phyloP scores from a whole-genome alignment of 176 grass and related monocot genomes.

The Tillandsia fasciculata region DNA sequence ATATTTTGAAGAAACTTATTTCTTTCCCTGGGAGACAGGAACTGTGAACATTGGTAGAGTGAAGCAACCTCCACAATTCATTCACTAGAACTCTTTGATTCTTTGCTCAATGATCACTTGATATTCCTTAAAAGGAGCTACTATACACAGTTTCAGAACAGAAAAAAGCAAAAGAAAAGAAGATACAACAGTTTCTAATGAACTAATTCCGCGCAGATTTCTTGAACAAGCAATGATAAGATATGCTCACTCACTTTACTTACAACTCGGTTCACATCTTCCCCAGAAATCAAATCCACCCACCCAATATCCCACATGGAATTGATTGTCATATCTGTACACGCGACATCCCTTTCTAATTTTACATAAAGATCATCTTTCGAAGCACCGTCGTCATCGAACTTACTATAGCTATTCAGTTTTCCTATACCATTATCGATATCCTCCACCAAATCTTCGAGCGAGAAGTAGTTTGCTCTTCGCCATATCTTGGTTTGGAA shows the following conservation, averaged over 20 bases:
- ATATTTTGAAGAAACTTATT: too few species aligned
- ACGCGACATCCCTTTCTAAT: constrained; percentile 66
- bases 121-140: neutral
- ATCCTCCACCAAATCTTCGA: constrained; percentile 42
- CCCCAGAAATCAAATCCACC: constrained; percentile 47
- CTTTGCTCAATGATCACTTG: neutral
- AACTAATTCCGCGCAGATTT: constrained; percentile 37
- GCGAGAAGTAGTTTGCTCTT: constrained; percentile 22
- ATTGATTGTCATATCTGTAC: constrained; percentile 28
- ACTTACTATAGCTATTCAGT: constrained; percentile 26
- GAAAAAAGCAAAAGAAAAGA: too few species aligned
- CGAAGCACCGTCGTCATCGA: neutral
- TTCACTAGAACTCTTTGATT: neutral
- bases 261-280: constrained; percentile 42
- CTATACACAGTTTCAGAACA: neutral
- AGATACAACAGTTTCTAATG: neutral
- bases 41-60: too few species aligned
- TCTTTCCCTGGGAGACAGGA: too few species aligned
- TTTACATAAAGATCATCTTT: constrained; percentile 46
- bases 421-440: constrained; percentile 19
- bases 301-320: constrained; percentile 59
- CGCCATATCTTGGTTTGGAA: constrained; percentile 13
- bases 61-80: neutral
- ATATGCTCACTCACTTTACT: constrained; percentile 35
- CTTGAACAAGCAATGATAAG: constrained; percentile 42